Percentiles rank a stretch among this genome's conserved stretches.
These are phyloP conservation scores for Elasticomyces elasticus DNA, from an alignment of 495 filamentous ascomycete species.

Conservation along the genomic window DNA sequence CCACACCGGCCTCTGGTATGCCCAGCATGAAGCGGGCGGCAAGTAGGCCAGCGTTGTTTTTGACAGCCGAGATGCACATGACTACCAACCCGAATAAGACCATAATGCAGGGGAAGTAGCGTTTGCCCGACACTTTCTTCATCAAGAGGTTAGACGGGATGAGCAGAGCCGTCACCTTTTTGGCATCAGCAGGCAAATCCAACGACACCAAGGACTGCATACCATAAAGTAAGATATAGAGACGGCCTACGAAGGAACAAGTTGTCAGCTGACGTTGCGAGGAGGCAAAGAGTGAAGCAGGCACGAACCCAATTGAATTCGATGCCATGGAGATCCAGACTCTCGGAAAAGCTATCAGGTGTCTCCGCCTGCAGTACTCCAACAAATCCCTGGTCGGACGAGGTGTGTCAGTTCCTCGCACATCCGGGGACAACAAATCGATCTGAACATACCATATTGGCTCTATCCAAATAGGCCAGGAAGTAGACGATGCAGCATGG, in stretches of 20 bases:
- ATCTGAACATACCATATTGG: no score
- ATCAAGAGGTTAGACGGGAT: constrained; percentile 10
- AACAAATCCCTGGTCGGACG: not conserved
- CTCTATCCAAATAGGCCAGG: constrained; percentile 6
- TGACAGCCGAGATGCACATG: not conserved
- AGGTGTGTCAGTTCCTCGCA: not conserved
- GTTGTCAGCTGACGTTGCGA: not conserved
- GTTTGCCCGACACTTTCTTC: constrained; percentile 8
- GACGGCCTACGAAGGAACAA: not conserved
- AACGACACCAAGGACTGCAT: no score
- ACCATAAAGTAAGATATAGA: constrained; percentile 6
- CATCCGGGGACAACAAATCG: no score
- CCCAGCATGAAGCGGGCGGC: constrained; percentile 6
- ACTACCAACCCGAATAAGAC: constrained; percentile 1
- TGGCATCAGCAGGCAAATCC: no score
- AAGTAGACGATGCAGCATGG: constrained; percentile 14
- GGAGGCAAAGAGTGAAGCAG: not conserved
- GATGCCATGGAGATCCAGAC: constrained; percentile 5
- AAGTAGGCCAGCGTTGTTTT: not conserved
- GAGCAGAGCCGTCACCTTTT: constrained; percentile 3
- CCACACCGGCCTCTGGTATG: constrained; percentile 9
- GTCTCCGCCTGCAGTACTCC: constrained; percentile 6
- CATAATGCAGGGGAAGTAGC: constrained; percentile 7
- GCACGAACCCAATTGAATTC: constrained; percentile 7
- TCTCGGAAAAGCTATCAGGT: constrained; percentile 1